Evolutionary conservation across 2,329 filamentous ascomycete genomes (phyloP).

Genomic region (Paramyrothecium roridum): DNA sequence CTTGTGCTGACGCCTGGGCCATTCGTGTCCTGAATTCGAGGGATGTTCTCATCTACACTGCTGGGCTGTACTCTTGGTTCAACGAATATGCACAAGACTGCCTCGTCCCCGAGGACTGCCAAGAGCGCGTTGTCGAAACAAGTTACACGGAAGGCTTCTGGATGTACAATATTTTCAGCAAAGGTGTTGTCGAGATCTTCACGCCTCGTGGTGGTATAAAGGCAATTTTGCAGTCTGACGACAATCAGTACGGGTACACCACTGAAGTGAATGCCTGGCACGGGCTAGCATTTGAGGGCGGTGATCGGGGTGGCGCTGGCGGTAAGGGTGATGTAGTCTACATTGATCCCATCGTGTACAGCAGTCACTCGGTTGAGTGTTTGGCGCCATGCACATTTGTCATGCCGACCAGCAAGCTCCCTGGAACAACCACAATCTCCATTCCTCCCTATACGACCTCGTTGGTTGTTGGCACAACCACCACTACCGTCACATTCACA

Average conservation of each 20-base stretch:
- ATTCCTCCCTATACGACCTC: not conserved
- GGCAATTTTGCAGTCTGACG: no score
- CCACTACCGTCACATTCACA: not conserved
- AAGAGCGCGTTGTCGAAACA: constrained; percentile 7
- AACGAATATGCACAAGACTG: constrained; percentile 59
- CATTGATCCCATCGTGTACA: no score
- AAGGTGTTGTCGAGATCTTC: constrained; percentile 8
- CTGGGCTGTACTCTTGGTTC: constrained; percentile 59
- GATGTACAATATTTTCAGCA: constrained; percentile 13
- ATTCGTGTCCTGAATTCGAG: constrained; percentile 49
- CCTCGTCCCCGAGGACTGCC: constrained; percentile 20
- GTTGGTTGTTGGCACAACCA: not conserved
- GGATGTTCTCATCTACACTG: constrained; percentile 49
- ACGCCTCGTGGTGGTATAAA: not conserved
- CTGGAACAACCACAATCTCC: not conserved
- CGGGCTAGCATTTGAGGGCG: no score
- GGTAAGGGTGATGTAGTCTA: no score
- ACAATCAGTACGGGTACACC: no score
- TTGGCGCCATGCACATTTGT: not conserved
- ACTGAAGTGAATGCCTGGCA: no score
- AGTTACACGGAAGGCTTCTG: constrained; percentile 5
- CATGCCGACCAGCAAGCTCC: not conserved
- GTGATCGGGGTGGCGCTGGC: no score
- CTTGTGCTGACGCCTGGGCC: constrained; percentile 33
- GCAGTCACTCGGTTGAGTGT: not conserved